phyloP scores from a whole-genome alignment of 352 stramenopile genomes.

The Phytopythium chamaehyphon region DNA sequence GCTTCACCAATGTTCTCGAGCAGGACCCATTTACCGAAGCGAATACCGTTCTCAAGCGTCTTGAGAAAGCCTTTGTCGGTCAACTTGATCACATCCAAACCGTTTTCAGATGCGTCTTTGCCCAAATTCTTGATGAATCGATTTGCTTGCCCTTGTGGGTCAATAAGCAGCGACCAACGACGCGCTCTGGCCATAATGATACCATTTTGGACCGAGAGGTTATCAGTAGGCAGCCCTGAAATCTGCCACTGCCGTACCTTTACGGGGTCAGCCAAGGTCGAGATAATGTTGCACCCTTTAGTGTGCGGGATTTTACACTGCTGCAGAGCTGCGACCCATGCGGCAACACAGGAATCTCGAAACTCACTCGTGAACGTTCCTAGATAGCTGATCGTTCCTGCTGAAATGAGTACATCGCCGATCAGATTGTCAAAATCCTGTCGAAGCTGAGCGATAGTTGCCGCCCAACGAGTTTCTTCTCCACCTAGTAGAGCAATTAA shows the following conservation, averaged over 20 bases:
- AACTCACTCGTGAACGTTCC: slow-evolving; percentile 88
- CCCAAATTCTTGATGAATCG: slow-evolving; percentile 90
- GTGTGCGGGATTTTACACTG: slow-evolving; percentile 70
- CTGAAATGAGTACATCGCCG: slow-evolving; percentile 82
- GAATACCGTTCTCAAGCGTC: slow-evolving; percentile 86
- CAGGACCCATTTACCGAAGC: slow-evolving; percentile 90
- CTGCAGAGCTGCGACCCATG: slow-evolving; percentile 63
- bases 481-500: slow-evolving; percentile 88
- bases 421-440: slow-evolving; percentile 77
- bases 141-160: slow-evolving; percentile 91
- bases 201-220: slow-evolving; percentile 92
- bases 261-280: slow-evolving; percentile 83
- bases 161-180: slow-evolving; percentile 88
- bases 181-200: slow-evolving; percentile 87
- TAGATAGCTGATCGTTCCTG: slow-evolving; percentile 85
- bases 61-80: slow-evolving; percentile 85
- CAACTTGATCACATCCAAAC: slow-evolving; percentile 91
- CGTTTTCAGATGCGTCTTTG: slow-evolving; percentile 83
- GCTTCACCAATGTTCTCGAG: slow-evolving; percentile 90
- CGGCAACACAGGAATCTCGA: slow-evolving; percentile 55
- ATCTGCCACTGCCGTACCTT: slow-evolving; percentile 89
- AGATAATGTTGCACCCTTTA: slow-evolving; percentile 80
- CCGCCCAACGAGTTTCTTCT: slow-evolving; percentile 87
- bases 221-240: slow-evolving; percentile 80
- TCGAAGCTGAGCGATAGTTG: slow-evolving; percentile 79